phyloP scores from a whole-genome alignment of 768 basidiomycete genomes.

The Suillus tomentosus region DNA sequence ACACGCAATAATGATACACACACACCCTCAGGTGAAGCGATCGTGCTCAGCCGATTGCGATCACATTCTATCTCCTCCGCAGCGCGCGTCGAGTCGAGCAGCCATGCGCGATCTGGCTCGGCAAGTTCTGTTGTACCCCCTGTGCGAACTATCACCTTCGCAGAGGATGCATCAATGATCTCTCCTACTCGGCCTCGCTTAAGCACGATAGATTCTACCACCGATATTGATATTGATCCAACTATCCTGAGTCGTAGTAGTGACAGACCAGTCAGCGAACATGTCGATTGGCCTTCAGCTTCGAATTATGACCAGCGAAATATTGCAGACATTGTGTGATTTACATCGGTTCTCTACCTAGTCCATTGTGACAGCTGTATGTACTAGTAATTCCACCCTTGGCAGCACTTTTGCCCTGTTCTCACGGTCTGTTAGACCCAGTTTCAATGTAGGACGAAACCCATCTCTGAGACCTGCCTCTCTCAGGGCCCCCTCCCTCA shows the following conservation, averaged over 20 bases:
- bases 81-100: not conserved
- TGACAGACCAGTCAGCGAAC: constrained; percentile 1
- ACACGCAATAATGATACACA: not conserved
- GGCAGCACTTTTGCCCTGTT: too few relatives aligned
- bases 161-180: not conserved
- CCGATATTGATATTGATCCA: not conserved
- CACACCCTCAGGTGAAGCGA: not conserved
- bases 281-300: not conserved
- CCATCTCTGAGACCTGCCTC: too few relatives aligned
- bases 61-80: constrained; percentile 7
- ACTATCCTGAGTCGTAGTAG: not conserved
- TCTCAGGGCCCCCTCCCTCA: too few relatives aligned
- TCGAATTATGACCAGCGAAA: not conserved
- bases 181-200: not conserved
- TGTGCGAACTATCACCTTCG: not conserved
- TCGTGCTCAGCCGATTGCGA: not conserved
- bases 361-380: too few relatives aligned
- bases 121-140: not conserved
- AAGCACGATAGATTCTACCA: constrained; percentile 9
- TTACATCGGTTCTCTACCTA: not conserved
- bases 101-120: constrained; percentile 7
- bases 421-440: too few relatives aligned
- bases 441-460: too few relatives aligned
- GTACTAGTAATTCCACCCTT: not conserved
- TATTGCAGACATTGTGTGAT: not conserved